Evolutionary conservation across 768 basidiomycete genomes (phyloP).

Genomic region (Mycena leptocephala): DNA sequence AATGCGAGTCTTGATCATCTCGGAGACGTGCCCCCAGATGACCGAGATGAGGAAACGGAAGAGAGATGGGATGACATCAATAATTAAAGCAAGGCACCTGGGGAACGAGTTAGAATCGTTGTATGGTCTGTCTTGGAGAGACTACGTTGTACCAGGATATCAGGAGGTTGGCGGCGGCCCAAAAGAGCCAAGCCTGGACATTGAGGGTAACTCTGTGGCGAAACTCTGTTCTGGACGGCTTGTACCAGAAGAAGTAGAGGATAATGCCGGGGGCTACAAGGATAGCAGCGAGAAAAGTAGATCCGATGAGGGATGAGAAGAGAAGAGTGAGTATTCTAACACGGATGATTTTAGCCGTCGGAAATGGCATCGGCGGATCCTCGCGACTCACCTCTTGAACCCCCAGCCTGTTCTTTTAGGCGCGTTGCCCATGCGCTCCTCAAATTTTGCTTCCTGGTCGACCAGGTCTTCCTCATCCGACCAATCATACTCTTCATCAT

Average conservation of each 20-base stretch:
- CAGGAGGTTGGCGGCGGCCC: slow-evolving; percentile 84
- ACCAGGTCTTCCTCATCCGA: slow-evolving; percentile 84
- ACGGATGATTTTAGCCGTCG: not conserved
- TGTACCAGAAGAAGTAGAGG: slow-evolving; percentile 81
- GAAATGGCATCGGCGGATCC: not conserved
- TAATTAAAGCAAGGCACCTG: slow-evolving; percentile 70
- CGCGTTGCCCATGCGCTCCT: slow-evolving; percentile 70
- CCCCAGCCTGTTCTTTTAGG: slow-evolving; percentile 66
- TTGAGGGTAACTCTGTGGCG: slow-evolving; percentile 77
- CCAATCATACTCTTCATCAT: slow-evolving; percentile 81
- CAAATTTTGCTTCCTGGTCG: slow-evolving; percentile 79
- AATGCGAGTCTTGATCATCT: slow-evolving; percentile 74
- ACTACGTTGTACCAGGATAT: slow-evolving; percentile 77
- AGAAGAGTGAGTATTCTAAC: slow-evolving; percentile 73
- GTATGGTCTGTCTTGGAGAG: not conserved
- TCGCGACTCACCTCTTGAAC: slow-evolving; percentile 63
- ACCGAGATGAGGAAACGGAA: slow-evolving; percentile 67
- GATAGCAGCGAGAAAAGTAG: slow-evolving; percentile 74
- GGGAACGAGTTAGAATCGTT: too few relatives aligned
- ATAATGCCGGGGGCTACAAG: slow-evolving; percentile 76
- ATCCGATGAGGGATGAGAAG: slow-evolving; percentile 84
- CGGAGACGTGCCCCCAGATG: slow-evolving; percentile 85
- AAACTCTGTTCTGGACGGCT: slow-evolving; percentile 68
- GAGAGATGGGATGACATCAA: slow-evolving; percentile 78
- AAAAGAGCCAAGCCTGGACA: slow-evolving; percentile 85